A percentile compares a stretch with the other conserved stretches of the same genome.
phyloP scores from a whole-genome alignment of 768 basidiomycete genomes.

The Boletus patriciae region DNA sequence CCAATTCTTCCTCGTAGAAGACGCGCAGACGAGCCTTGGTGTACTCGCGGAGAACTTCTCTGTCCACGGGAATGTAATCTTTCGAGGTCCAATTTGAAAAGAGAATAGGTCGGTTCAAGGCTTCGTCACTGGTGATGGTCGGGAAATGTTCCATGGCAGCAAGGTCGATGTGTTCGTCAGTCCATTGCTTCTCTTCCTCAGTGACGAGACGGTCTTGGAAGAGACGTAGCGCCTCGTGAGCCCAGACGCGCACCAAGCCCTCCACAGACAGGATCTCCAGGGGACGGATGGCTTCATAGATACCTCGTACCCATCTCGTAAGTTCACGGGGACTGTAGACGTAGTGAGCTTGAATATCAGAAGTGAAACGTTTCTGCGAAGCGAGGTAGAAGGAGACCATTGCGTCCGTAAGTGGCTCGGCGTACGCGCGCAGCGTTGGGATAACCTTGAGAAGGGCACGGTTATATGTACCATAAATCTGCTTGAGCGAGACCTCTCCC shows the following conservation, averaged over 20 bases:
- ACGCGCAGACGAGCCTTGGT: constrained; percentile 94
- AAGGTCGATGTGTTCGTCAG: constrained; percentile 86
- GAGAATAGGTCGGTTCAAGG: constrained; percentile 84
- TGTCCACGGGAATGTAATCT: constrained; percentile 92
- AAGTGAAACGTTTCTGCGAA: constrained; percentile 92
- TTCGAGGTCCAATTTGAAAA: constrained; percentile 99
- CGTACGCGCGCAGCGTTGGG: constrained; percentile 88
- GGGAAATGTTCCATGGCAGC: constrained; percentile 91
- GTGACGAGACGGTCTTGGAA: constrained; percentile 97
- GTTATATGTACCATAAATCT: constrained; percentile 98
- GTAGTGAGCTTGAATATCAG: constrained; percentile 97
- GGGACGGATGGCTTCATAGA: constrained; percentile 95
- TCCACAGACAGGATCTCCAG: constrained; percentile 92
- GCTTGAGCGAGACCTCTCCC: constrained; percentile 92
- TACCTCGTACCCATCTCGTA: constrained; percentile 95
- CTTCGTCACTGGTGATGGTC: constrained; percentile 83
- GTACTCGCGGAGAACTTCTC: constrained; percentile 91
- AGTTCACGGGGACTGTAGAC: constrained; percentile 99
- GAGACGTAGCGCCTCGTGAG: constrained; percentile 93
- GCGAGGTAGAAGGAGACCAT: constrained; percentile 96
- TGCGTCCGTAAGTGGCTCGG: constrained; percentile 92
- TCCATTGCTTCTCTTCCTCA: constrained; percentile 93
- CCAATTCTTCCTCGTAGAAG: constrained; percentile 99
- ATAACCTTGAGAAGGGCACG: constrained; percentile 94
- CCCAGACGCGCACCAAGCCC: constrained; percentile 96